Evolutionary conservation across 495 filamentous ascomycete species (phyloP), one percentile per base, ranked within the genome.

Genomic region (Amphirosellinia nigrospora): DNA sequence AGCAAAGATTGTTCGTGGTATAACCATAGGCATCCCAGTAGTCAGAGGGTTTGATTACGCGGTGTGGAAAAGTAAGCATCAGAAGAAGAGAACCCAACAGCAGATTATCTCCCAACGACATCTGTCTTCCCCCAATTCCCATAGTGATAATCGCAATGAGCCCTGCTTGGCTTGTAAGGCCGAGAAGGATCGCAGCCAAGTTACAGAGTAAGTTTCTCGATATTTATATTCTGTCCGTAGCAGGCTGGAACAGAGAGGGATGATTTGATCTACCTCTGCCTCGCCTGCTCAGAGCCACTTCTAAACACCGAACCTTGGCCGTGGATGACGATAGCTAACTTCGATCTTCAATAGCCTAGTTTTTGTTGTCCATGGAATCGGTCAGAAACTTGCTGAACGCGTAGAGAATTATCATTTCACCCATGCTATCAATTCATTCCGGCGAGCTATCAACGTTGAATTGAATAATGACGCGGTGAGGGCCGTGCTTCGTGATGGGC

Each of bases 391-490:
- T n/a, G 96, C 94, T 0, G 94, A 99, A 73, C 86, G 94, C 19
- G 91, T 99, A 59, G 96, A 98, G 77, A 97, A 93, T 77, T 99
- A 93, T 73, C 92, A 97, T 74, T 99, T 99, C 76, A 98, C 96
- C 0, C 94, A 98, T 77, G 91, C 93, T 4, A 94, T 98, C 75
- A 98, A 97, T 73, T 86, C 90, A 0, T 94, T 99, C 69, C 89
- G 96, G n/a, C 88, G 94, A 65, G 86, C 90, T 15, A 83, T 98
- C 58, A 97, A 97, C 71, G 84, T 95, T 59, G 95, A 98, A 75
- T 85, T 97, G 32, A 88, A 88, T 45, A 92, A 85, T 64, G 87
- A 90, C 10, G 83, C 83, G 8, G 90, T 97, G n/a, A 91, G 88
- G 79, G 85, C 88, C 0, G 86, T 92, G 69, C 86, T 98, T 9